A percentile compares a stretch with the other conserved stretches of the same genome.
phyloP scores from a whole-genome alignment of 225 moss, liverwort and hornwort species.

The Marchantia polymorpha region DNA sequence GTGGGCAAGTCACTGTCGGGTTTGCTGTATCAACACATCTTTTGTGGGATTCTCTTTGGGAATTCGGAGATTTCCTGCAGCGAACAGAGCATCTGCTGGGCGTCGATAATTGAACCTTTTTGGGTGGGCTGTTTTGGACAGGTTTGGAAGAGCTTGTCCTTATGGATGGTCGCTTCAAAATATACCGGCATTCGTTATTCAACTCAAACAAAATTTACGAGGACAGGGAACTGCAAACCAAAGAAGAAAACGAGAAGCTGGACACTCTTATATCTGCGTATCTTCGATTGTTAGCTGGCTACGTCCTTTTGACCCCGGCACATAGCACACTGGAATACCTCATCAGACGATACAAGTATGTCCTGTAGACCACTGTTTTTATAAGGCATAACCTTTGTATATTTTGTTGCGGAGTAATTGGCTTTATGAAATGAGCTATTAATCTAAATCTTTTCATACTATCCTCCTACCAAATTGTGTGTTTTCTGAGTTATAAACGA shows the following conservation, averaged over 20 bases:
- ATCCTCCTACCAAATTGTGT: too few relatives aligned
- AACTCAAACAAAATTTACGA: constrained; percentile 52
- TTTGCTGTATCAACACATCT: neutral
- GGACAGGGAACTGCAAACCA: constrained; percentile 85
- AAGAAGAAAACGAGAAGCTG: constrained; percentile 72
- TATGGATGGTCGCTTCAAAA: constrained; percentile 69
- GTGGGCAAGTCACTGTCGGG: neutral
- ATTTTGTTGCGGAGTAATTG: neutral
- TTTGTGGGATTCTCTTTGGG: neutral
- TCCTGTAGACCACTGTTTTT: neutral
- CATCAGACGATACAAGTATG: constrained; percentile 91
- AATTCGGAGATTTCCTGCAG: neutral
- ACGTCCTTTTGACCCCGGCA: constrained; percentile 73
- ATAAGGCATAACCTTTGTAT: neutral
- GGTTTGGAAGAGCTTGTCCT: constrained; percentile 64
- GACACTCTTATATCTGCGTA: constrained; percentile 58
- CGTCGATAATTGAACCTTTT: neutral
- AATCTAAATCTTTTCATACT: neutral
- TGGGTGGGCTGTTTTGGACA: constrained; percentile 22
- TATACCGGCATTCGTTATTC: constrained; percentile 67
- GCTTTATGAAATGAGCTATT: neutral
- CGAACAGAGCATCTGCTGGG: neutral
- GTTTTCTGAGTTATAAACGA: too few relatives aligned
- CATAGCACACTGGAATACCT: constrained; percentile 91
- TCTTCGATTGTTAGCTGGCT: constrained; percentile 70